Evolutionary conservation across 306 rosid genomes (phyloP), one percentile per base, ranked within the genome.

Genomic region (Cotoneaster glaucophyllus): DNA sequence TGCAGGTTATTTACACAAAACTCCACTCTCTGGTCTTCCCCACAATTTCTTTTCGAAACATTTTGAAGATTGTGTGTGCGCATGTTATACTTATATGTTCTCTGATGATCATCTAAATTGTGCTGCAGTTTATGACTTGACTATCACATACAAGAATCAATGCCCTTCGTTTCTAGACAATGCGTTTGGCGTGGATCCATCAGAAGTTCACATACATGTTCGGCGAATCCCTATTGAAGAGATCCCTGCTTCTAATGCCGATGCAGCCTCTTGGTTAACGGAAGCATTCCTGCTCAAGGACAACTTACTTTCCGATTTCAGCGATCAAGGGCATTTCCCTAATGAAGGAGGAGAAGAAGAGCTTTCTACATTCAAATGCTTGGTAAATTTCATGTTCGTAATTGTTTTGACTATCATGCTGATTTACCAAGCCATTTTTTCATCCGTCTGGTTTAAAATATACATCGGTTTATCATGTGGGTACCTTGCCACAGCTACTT

Each of bases 151-250:
- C 91, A 96, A 90, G 93, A 80, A 89, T 79, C 82, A 73, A 22
- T 87, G 90, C 34, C 99, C 99, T 74, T 80, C 93, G 41, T 96
- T 96, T 84, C 41, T 87, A 77, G 99, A 96, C 91, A 96, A 92
- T 64, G 98, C 84, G 29, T 96, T 92, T 37, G 99, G 99, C 13
- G 73, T 92, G 37, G 93, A 88, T 83, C 99, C 99, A 70, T 90
- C 97, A 52, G 99, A 92, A 86, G 99, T 96, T 71, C 98, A 96
- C 78, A 52, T 96, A 24, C 96, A 96, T 77, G 78, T 92, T 72
- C 82, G 85, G 70, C 91, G 99, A 37, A 81, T 96, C 69, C 85
- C 88, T 21, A 59, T 86, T 1, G 86, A 71, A 25, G 88, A 87
- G 52, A 89, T 96, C 64, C 96, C 99, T 6, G 73, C 39, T 39